These are phyloP conservation scores for Medicago arabica DNA, from an alignment of 306 rosid species.

Conservation along the genomic window DNA sequence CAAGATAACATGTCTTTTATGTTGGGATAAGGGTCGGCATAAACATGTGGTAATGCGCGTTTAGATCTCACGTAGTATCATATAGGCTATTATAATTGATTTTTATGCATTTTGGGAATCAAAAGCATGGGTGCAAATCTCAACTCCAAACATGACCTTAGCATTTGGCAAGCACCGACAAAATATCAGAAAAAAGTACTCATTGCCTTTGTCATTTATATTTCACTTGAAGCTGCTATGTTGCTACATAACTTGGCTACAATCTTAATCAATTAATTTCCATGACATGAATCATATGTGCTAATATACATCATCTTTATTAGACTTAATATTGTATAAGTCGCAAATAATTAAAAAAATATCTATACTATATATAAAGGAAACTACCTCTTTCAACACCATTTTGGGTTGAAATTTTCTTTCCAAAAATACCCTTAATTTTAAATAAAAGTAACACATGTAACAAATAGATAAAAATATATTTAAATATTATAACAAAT, in stretches of 20 bases:
- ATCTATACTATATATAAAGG: too few species aligned
- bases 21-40: slow-evolving; percentile 41
- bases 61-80: background rate
- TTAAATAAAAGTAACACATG: too few species aligned
- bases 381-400: too few species aligned
- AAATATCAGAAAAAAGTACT: background rate
- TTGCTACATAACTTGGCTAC: slow-evolving; percentile 8
- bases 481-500: too few species aligned
- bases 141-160: background rate
- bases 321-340: too few species aligned
- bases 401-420: too few species aligned
- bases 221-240: background rate
- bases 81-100: background rate
- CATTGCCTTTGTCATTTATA: background rate
- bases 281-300: too few species aligned
- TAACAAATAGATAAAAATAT: too few species aligned
- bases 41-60: slow-evolving; percentile 34
- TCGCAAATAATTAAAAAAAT: too few species aligned
- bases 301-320: too few species aligned
- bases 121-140: background rate
- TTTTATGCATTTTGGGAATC: background rate
- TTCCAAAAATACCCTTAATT: too few species aligned
- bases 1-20: slow-evolving; percentile 34
- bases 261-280: too few species aligned
- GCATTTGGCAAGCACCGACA: slow-evolving; percentile 17